phyloP scores from a whole-genome alignment of 805 yeast species.

The Metschnikowia matae region DNA sequence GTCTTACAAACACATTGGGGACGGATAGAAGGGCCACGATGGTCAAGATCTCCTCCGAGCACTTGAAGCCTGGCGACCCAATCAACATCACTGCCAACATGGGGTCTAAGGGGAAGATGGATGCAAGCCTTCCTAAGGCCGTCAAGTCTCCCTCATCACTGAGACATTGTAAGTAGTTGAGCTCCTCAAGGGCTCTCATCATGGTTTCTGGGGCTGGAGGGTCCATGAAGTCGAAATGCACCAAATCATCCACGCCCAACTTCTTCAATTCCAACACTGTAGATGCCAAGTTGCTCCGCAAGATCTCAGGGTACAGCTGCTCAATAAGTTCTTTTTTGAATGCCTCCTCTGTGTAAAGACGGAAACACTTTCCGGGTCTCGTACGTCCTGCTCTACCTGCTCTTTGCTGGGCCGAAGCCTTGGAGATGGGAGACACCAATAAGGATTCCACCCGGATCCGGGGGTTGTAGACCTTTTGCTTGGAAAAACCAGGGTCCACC shows the following conservation, averaged over 20 bases:
- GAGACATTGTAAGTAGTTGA: slow-evolving; percentile 83
- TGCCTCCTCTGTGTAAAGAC: slow-evolving; percentile 95
- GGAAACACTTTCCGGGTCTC: slow-evolving; percentile 95
- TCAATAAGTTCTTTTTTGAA: slow-evolving; percentile 90
- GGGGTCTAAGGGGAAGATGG: slow-evolving; percentile 94
- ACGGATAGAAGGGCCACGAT: slow-evolving; percentile 89
- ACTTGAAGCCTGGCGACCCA: slow-evolving; percentile 77
- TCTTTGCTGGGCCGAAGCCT: slow-evolving; percentile 96
- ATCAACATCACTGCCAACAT: slow-evolving; percentile 90
- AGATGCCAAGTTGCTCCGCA: slow-evolving; percentile 83
- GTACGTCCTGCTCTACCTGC: slow-evolving; percentile 99
- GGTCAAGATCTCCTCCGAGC: slow-evolving; percentile 84
- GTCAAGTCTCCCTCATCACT: slow-evolving; percentile 92
- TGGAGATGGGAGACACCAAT: slow-evolving; percentile 91
- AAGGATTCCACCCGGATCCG: slow-evolving; percentile 92
- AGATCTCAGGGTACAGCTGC: slow-evolving; percentile 93
- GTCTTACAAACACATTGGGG: slow-evolving; percentile 92
- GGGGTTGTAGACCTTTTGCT: slow-evolving; percentile 95
- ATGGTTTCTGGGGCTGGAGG: slow-evolving; percentile 99
- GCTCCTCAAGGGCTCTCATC: slow-evolving; percentile 98
- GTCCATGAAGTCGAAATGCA: slow-evolving; percentile 97
- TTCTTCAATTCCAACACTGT: slow-evolving; percentile 92
- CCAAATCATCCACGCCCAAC: slow-evolving; percentile 91
- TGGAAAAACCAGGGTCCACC: slow-evolving; percentile 95
- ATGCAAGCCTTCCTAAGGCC: slow-evolving; percentile 82